Percentiles rank a stretch among this genome's conserved stretches.
These are phyloP conservation scores for Hypoxylon sp. DNA, from an alignment of 2,329 filamentous ascomycete species.

Conservation along the genomic window DNA sequence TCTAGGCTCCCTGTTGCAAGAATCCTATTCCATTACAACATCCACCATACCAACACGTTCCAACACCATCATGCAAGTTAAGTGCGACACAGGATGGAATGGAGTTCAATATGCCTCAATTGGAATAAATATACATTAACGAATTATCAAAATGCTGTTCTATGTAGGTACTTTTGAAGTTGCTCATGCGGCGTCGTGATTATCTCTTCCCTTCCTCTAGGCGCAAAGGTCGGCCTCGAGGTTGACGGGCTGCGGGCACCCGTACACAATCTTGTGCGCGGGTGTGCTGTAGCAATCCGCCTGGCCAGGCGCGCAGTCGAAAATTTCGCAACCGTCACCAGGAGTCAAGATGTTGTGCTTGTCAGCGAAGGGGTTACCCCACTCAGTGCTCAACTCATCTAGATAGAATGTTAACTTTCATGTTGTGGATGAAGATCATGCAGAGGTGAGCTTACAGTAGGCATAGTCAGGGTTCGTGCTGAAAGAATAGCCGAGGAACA, in stretches of 20 bases:
- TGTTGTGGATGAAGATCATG: not conserved
- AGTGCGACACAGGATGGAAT: too few species aligned
- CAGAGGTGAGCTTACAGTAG: slow-evolving; percentile 49
- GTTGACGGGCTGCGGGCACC: slow-evolving; percentile 52
- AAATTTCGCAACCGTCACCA: slow-evolving; percentile 49
- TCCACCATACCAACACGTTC: too few species aligned
- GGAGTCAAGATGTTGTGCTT: slow-evolving; percentile 50
- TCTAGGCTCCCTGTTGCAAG: too few species aligned
- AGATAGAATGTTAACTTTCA: slow-evolving; percentile 13
- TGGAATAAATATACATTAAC: too few species aligned
- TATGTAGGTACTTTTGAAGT: too few species aligned
- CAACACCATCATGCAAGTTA: too few species aligned
- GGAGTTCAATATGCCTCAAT: too few species aligned
- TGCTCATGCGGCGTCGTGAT: too few species aligned
- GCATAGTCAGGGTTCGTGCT: slow-evolving; percentile 47
- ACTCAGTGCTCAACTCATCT: slow-evolving; percentile 53
- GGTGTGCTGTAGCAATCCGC: slow-evolving; percentile 53
- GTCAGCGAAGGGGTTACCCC: slow-evolving; percentile 52
- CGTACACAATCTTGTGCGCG: slow-evolving; percentile 50
- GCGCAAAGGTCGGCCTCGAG: slow-evolving; percentile 47
- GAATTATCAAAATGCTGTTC: too few species aligned
- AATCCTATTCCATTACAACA: too few species aligned
- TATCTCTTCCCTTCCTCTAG: slow-evolving; percentile 1
- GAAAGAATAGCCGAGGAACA: slow-evolving; percentile 56
- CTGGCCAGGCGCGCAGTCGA: slow-evolving; percentile 50